Conservation (phyloP, 164 flowering plant species). For the Vitis amurensis region DNA sequence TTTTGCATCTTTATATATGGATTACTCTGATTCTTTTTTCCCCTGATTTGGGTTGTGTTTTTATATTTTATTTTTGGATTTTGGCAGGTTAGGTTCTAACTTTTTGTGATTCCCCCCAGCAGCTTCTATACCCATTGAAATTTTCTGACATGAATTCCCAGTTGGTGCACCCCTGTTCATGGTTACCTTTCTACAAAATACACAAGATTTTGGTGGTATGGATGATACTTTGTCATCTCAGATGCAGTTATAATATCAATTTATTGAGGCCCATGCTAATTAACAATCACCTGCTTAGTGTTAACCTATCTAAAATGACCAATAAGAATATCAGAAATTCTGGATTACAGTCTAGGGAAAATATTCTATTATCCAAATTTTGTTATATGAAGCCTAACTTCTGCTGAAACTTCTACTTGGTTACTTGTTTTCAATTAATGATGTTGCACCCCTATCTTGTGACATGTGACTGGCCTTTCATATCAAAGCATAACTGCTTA, state of each 20-base stretch:
- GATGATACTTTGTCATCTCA: slow-evolving; percentile 4
- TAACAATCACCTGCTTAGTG: slow-evolving; percentile 11
- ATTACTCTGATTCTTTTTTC: background rate
- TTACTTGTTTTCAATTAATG: too few species aligned
- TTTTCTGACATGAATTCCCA: slow-evolving; percentile 8
- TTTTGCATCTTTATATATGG: background rate
- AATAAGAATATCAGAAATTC: slow-evolving; percentile 10
- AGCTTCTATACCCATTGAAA: slow-evolving; percentile 10
- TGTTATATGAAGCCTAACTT: background rate
- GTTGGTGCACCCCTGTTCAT: slow-evolving; percentile 8
- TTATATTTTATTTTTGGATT: background rate
- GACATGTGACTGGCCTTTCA: background rate
- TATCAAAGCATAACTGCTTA: background rate
- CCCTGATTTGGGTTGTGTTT: background rate
- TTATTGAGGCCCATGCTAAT: slow-evolving; percentile 21
- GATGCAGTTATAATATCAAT: background rate
- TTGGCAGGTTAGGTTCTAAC: slow-evolving; percentile 23
- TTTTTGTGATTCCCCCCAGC: slow-evolving; percentile 9
- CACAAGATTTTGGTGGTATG: slow-evolving; percentile 9
- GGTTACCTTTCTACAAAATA: background rate
- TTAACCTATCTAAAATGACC: slow-evolving; percentile 13
- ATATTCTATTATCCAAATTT: background rate
- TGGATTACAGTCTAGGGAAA: background rate
- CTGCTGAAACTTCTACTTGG: background rate
- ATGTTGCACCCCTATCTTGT: too few species aligned